Base-by-base conservation (phyloP, 331 rosid genomes). In the Quercus phellos region DNA sequence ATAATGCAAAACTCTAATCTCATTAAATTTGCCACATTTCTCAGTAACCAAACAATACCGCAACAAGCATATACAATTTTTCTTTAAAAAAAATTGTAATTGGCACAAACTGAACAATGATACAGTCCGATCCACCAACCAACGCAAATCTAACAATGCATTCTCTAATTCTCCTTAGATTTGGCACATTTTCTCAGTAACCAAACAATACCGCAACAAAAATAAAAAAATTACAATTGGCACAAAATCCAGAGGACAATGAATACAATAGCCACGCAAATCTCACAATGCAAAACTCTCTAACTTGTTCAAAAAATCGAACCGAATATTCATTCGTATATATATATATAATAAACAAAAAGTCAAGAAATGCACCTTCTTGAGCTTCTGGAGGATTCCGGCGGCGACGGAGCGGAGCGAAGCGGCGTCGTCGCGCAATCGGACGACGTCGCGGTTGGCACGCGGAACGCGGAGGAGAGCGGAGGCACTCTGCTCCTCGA, bases 381-480 rank as follows among this genome's bases (percentile, higher is more conserved):
- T 93, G 82, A 95, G 95, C 87, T 88, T 92, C 74, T 82, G 94
- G 70, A 95, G 99, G 85, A 95, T 95, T 55, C 90, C 90, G 46
- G 96, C 88, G 30, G 90, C 90, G 34, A 94, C 90, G 26, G 94
- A 88, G 35, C 99, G 98, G 64, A 95, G 94, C 1, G 97, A 90
- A 58, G 93, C 88, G 75, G 97, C 94, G 6, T 95, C 99, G 42
- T 95, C 99, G 8, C 99, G 92, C 77, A 95, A 88, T 73, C 98
- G 97, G 72, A 93, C 80, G 72, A 92, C 92, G 26, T 95, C 99
- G 2, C 98, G 99, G 13, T 97, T 91, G 78, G 98, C 92, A 5
- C 99, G 97, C 1, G 99, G 99, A 0, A 95, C 92, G 24, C 97
- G 98, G 76, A 95, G 99, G 78, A 95, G 96, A 14, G 97, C 82